Evolutionary conservation across 2,329 filamentous ascomycete genomes (phyloP), one percentile per base, ranked within the genome.

Genomic region (Aspergillus novofumigatus): DNA sequence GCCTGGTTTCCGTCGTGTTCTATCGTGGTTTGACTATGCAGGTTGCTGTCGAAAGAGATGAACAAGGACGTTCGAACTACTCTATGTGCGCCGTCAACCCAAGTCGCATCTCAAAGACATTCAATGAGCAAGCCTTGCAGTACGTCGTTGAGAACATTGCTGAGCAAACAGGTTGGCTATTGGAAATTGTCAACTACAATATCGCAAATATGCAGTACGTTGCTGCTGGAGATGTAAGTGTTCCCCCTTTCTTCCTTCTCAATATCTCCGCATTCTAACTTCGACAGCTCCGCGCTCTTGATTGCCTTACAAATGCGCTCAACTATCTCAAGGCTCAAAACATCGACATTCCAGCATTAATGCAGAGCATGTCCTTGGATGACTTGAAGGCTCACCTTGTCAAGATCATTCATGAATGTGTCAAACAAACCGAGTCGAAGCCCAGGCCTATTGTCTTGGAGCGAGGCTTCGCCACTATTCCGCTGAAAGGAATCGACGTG

Each of bases 21-120:
- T 99, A 99, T 81, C 92, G 94, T 76, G 94, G 94, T 70, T 81
- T 99, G 70, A 99, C 94, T 23, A 99, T 99, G 94, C 94, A 99
- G 78, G 94, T 99, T 50, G 94, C 94, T 25, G 94, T 99, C 62
- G 94, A 97, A 81, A 92, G 94, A 73, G 94, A 99, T 74, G 92
- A 88, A 58, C 81, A 86, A 63, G 94, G 94, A 41, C 90, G 94
- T 56, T 97, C 92, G 66, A 97, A 97, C 83, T 99, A 99, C 82
- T 92, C 90, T 61, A 99, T 99, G 94, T 97, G 93, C 75, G 94
- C 94, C 56, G 93, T 99, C 77, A 99, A 99, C 81, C 94, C 94
- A 38, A 96, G 92, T 81, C 88, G 94, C 63, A 97, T 99, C 75
- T 95, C 91, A 71, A 96, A 96, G 84, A 97, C 92, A 1, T 99